These are phyloP conservation scores for Neonectria sp. DNA, from an alignment of 2,329 filamentous ascomycete species.

Conservation along the genomic window DNA sequence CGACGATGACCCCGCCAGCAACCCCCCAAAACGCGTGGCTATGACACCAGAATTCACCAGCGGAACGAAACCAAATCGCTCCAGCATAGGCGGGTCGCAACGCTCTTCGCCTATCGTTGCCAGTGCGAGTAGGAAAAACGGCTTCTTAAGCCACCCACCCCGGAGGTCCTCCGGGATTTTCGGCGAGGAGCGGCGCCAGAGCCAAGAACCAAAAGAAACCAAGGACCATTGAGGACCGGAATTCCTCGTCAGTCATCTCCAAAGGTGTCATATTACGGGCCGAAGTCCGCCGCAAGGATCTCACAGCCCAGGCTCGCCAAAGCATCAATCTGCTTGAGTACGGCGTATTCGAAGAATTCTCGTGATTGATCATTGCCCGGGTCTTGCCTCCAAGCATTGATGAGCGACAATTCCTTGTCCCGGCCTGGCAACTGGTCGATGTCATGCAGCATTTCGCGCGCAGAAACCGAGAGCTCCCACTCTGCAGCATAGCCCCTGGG, in stretches of 20 bases:
- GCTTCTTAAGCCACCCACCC: conserved; percentile 17
- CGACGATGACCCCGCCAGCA: conserved; percentile 31
- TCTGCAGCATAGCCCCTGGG: conserved; percentile 60
- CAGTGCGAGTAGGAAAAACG: conserved; percentile 24
- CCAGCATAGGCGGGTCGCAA: conserved; percentile 25
- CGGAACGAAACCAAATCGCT: conserved; percentile 20
- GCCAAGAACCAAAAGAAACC: background rate
- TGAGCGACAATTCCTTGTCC: conserved; percentile 59
- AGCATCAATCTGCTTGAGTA: conserved; percentile 63
- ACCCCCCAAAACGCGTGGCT: conserved; percentile 44
- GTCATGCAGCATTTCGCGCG: conserved; percentile 64
- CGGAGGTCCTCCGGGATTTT: conserved; percentile 27
- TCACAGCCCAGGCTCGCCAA: conserved; percentile 63
- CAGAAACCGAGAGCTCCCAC: conserved; percentile 62
- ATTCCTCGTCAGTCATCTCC: background rate
- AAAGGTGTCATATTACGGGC: conserved; percentile 9
- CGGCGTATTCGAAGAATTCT: conserved; percentile 65
- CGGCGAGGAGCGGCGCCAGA: background rate
- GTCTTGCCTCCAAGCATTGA: conserved; percentile 61
- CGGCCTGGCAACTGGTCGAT: conserved; percentile 63
- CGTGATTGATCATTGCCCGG: conserved; percentile 56
- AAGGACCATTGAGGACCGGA: background rate
- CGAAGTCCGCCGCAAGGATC: conserved; percentile 60
- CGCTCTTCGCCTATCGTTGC: conserved; percentile 39
- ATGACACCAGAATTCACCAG: conserved; percentile 43